Base-by-base conservation (phyloP, 257 asterid genomes). In the Rubia yunnanensis region DNA sequence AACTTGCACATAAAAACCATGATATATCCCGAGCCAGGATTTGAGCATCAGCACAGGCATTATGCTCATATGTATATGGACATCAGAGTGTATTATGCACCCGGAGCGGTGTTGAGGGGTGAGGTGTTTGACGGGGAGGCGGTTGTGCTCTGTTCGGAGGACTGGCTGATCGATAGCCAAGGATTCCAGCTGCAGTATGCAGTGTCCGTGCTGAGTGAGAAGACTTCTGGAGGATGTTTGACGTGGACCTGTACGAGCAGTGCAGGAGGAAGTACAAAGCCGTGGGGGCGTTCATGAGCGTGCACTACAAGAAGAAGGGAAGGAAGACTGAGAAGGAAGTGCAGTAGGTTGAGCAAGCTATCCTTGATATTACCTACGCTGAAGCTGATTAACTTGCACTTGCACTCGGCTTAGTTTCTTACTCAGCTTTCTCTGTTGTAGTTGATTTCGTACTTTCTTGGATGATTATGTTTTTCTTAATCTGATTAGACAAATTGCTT, bases 191-290 rank as follows among this genome's bases (percentile, higher is more conserved):
- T 97, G 34, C 97, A 92, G 44, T 89, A 92, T 24, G 91, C 96
- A 0, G 97, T 92, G 60, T 84, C 97, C 0, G 99, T 89, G 85
- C 84, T 92, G 54, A 73, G 53, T 0, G 99, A 92, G 83, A 92
- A 81, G 90, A 70, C 63, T 92, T 92, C 90, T 92, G 99, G 99
- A 89, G 94, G 75, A 92, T 92, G 99, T 92, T 92, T 20, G 99
- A 92, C 71, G 96, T 84, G 7, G 91, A 74, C 4, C 96, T 89
- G 2, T 89, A 92, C 5, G 97, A 92, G 86, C 83, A 81, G 1
- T 81, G 89, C 77, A 87, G 97, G 78, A 71, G 74, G 64, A 92
- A 89, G 82, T 89, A 88, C 60, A 85, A 76, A 64, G 96, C 96
- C 30, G 28, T 92, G 2, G 98, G 98, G 24, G 87, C 95, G 22